Base-by-base conservation (phyloP, 495 filamentous ascomycete genomes). In the Xylaria curta region DNA sequence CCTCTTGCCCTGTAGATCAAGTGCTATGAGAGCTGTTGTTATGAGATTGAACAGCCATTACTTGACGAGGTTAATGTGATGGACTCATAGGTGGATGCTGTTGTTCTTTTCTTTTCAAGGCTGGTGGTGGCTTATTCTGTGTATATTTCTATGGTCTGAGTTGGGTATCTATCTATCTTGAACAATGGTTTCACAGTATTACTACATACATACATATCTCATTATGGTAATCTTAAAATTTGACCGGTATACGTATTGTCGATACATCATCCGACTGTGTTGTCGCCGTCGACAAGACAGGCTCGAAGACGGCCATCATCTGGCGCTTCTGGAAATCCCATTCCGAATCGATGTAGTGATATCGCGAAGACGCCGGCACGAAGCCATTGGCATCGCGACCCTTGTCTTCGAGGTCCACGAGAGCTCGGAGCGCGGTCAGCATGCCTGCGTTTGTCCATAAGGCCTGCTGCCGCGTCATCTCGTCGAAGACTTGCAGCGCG, bases 401-500 rank as follows among this genome's bases (percentile, higher is more conserved):
- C 24, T 63, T 64, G 2, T 76, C 33, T 53, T 78, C 74, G 40
- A 76, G 68, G 54, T 73, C 63, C 31, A 68, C 68, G 31, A 78
- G 72, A 19, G 63, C 72, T 21, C 72, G 54, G 21, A 74, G 44
- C 61, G 71, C 72, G 13, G 71, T 70, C 6, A 73, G 19, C 72
- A 78, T 63, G 17, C 68, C 74, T 44, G 59, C 31, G 38, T 74
- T 78, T 12, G 73, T 71, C 76, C 76, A 78, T 5, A 75, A 64
- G 0, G 71, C 72, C 31, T 78, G 73, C 17, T 66, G 71, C 0
- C 72, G 58, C 26, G 73, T 74, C 66, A 74, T 70, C 28, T 71
- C 59, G 56, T 15, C 56, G 31, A 75, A 76, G 15, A 76, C 58
- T n/a, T 58, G 59, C 40, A 76, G 54, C 17, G 74, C 74, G 2